A percentile compares a stretch with the other conserved stretches of the same genome.
Evolutionary conservation across 305 asterid genomes (phyloP).

Genomic region (Lippia alba): DNA sequence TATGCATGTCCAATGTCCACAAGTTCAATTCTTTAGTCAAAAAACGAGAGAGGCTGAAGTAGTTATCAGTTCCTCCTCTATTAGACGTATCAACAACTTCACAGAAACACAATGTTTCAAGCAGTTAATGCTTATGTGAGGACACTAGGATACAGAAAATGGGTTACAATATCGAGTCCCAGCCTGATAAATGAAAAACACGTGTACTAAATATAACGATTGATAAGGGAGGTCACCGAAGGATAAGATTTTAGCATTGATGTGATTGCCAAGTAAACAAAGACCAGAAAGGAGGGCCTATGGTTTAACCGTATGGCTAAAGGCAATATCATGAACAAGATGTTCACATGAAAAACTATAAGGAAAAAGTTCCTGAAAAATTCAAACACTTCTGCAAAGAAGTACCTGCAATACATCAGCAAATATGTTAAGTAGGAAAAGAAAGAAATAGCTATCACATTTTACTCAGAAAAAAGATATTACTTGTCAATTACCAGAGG

Average conservation of each 20-base stretch:
- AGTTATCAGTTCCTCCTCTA: conserved; percentile 10
- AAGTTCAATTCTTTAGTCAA: neutral
- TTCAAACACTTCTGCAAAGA: conserved; percentile 97
- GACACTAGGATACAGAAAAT: conserved; percentile 1
- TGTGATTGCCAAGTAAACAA: conserved; percentile 81
- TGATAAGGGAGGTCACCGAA: conserved; percentile 70
- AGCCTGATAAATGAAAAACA: conserved; percentile 12
- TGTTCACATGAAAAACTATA: conserved; percentile 90
- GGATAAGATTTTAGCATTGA: conserved; percentile 96
- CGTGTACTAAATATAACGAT: conserved; percentile 15
- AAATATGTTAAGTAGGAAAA: conserved; percentile 28
- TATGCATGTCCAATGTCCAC: neutral
- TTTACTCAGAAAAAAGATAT: conserved; percentile 18
- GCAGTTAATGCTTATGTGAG: conserved; percentile 14
- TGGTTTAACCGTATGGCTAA: conserved; percentile 85
- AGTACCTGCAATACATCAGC: conserved; percentile 74
- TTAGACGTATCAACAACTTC: neutral
- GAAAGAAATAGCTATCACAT: conserved; percentile 11
- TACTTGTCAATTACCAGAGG: conserved; percentile 57
- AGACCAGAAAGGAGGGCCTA: conserved; percentile 92
- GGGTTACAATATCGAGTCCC: conserved; percentile 9
- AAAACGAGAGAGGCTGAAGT: neutral
- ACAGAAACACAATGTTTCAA: neutral
- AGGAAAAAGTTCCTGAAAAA: conserved; percentile 91
- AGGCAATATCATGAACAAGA: conserved; percentile 87